A percentile compares a stretch with the other conserved stretches of the same genome.
Conservation (phyloP, 129 eudicot species). For the Saposhnikovia divaricata region DNA sequence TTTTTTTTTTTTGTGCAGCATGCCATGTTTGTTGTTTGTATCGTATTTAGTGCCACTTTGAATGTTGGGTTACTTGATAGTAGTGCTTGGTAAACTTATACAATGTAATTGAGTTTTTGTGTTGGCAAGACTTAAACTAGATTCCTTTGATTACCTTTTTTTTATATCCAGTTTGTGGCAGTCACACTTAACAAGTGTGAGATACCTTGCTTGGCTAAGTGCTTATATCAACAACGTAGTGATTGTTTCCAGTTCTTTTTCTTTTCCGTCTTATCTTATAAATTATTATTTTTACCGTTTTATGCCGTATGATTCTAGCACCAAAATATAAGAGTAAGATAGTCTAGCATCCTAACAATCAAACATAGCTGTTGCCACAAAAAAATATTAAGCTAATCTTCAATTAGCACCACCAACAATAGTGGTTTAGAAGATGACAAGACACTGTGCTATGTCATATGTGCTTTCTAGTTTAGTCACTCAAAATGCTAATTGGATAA, state of each 20-base stretch:
- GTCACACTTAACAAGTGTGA: neutral
- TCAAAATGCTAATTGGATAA: neutral
- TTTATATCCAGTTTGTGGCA: neutral
- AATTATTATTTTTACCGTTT: neutral
- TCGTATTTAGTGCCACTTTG: neutral
- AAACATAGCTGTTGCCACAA: neutral
- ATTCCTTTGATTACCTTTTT: neutral
- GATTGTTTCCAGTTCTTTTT: neutral
- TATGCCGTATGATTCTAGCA: neutral
- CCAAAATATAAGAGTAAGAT: neutral
- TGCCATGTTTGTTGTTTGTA: neutral
- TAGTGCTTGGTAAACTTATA: no score
- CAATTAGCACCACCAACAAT: neutral
- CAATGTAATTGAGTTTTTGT: neutral
- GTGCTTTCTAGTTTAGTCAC: neutral
- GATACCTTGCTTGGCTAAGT: neutral
- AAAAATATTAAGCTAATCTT: neutral
- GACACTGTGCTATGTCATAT: neutral
- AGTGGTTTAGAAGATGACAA: neutral
- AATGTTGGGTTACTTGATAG: neutral
- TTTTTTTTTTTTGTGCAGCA: neutral
- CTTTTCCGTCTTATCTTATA: neutral
- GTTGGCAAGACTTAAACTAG: neutral
- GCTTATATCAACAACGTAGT: neutral
- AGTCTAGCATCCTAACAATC: neutral